phyloP scores from a whole-genome alignment of 257 asterid genomes.

The Echium plantagineum region DNA sequence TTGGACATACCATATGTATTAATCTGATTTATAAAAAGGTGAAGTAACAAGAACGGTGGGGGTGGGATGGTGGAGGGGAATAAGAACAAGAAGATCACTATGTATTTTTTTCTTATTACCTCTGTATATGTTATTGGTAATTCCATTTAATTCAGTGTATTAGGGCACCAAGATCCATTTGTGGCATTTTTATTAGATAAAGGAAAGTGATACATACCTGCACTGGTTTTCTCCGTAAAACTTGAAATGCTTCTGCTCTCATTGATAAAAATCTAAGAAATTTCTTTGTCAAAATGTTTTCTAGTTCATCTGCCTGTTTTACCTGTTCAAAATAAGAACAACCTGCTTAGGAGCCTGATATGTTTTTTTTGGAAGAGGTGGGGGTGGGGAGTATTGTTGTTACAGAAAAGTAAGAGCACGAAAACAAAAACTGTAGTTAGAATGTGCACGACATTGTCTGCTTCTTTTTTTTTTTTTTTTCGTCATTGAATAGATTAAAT shows the following conservation, averaged over 20 bases:
- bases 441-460: too few relatives aligned
- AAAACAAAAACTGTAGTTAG: too few relatives aligned
- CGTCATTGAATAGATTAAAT: too few relatives aligned
- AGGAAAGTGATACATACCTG: constrained; percentile 37
- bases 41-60: too few relatives aligned
- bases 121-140: neutral
- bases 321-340: constrained; percentile 39
- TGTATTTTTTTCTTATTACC: too few relatives aligned
- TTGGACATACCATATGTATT: neutral
- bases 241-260: constrained; percentile 99
- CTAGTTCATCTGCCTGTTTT: constrained; percentile 96
- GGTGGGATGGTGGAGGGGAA: too few relatives aligned
- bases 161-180: neutral
- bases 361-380: too few relatives aligned
- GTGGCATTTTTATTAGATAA: neutral
- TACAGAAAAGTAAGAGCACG: too few relatives aligned
- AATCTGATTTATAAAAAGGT: too few relatives aligned
- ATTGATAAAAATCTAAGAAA: constrained; percentile 86
- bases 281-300: constrained; percentile 89
- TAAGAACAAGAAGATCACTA: neutral
- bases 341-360: too few relatives aligned
- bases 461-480: too few relatives aligned
- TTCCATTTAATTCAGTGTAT: neutral
- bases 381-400: too few relatives aligned
- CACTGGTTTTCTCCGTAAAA: constrained; percentile 93